Evolutionary conservation across 2,329 filamentous ascomycete genomes (phyloP).

Genomic region (Aspergillus sojae): DNA sequence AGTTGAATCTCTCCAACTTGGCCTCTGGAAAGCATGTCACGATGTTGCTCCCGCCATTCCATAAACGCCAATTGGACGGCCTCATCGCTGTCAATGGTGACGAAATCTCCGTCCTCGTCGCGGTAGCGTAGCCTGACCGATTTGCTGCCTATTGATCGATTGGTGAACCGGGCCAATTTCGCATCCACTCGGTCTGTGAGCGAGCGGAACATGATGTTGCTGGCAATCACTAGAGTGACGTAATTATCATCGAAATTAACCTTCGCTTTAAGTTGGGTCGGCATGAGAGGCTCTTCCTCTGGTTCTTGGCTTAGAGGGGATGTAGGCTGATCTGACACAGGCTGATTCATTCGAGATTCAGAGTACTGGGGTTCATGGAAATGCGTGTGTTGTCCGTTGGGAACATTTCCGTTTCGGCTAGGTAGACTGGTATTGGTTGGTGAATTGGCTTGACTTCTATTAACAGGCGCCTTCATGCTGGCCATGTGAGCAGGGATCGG

Average conservation of each 20-base stretch:
- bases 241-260: conserved; percentile 92
- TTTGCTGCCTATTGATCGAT: conserved; percentile 78
- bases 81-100: conserved; percentile 92
- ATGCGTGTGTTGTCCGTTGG: conserved; percentile 60
- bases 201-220: conserved; percentile 92
- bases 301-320: conserved; percentile 38
- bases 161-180: conserved; percentile 85
- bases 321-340: conserved; percentile 34
- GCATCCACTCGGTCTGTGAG: conserved; percentile 94
- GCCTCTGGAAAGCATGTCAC: conserved; percentile 62
- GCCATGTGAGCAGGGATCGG: conserved; percentile 73
- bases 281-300: conserved; percentile 51
- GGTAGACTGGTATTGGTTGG: conserved; percentile 70
- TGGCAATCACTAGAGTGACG: conserved; percentile 92
- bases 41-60: conserved; percentile 82
- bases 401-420: conserved; percentile 62
- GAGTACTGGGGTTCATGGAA: conserved; percentile 46
- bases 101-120: conserved; percentile 89
- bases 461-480: conserved; percentile 61
- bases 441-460: conserved; percentile 80
- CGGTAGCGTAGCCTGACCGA: conserved; percentile 85
- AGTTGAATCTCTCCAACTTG: conserved; percentile 88
- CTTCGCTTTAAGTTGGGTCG: conserved; percentile 89
- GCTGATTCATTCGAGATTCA: conserved; percentile 30
- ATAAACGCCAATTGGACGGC: conserved; percentile 95